Base-by-base conservation (phyloP, 331 rosid genomes). In the Quercus phellos region DNA sequence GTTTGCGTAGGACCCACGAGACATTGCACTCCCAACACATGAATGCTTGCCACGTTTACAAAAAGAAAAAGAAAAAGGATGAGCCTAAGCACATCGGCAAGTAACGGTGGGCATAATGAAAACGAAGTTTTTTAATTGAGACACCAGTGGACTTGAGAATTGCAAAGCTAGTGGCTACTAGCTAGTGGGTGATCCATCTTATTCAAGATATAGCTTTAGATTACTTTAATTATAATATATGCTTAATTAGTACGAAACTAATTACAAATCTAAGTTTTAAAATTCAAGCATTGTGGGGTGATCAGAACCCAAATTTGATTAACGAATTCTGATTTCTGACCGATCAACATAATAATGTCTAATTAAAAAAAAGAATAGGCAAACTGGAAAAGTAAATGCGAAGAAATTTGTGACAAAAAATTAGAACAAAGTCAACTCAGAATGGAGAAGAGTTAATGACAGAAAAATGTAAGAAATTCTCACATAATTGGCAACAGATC, bases 101-200 rank as follows among this genome's bases (percentile, higher is more conserved):
- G 32, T 14, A 13, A 8, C 5, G 27, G 8, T 18, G 58, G 66
- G 77, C 24, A 79, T 81, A 73, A 34, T 22, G 55, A 51, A 43
- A 18, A 70, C 73, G 9, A 26, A 69, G 34, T 68, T 64, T 76
- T 67, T 72, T 79, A 46, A 80, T 84, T 38, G 38, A 56, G 74
- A 84, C 77, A 43, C 68, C 55, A 11, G 76, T 68, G 82, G 87
- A 55, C 10, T 2, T 63, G 6, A 55, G 24, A 17, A 18, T 8
- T 46, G 17, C 61, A n/a, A 55, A 38, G 46, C 46, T 8, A 9
- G 3, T 38, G 46, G 46, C 3, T 38, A 38, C 11, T 38, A 1
- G 46, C 26, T 55, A 54, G 71, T 16, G 60, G 60, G n/a, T 46
- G 10, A 13, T 68, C 73, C 80, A 13, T 74, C 69, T 34, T 68